Conservation (phyloP, 2,329 filamentous ascomycete species). For the Cercospora zeae-maydis region DNA sequence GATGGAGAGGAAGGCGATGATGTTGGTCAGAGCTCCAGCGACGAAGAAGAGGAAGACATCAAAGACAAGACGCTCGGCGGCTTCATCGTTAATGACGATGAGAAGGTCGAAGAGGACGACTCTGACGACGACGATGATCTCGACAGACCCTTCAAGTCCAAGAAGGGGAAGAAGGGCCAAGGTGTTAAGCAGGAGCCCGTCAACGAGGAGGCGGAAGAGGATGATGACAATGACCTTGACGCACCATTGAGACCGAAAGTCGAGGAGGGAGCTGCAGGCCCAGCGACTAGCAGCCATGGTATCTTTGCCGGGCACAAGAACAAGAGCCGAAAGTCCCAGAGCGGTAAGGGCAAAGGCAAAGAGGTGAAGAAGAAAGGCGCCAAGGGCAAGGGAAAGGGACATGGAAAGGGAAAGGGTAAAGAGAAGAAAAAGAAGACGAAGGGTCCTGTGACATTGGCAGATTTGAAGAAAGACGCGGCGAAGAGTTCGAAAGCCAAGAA, state of each 20-base stretch:
- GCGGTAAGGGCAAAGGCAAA: constrained; percentile 14
- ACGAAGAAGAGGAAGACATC: constrained; percentile 38
- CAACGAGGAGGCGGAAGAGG: not conserved
- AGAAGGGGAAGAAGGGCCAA: constrained; percentile 13
- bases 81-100: constrained; percentile 54
- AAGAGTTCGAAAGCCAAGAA: constrained; percentile 63
- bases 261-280: constrained; percentile 16
- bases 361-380: constrained; percentile 10
- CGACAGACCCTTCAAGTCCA: constrained; percentile 9
- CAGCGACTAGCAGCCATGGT: constrained; percentile 2
- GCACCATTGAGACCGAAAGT: not conserved
- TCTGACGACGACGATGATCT: constrained; percentile 15
- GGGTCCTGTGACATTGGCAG: constrained; percentile 51
- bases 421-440: constrained; percentile 34
- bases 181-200: constrained; percentile 1
- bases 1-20: constrained; percentile 31
- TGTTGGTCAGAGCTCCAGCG: constrained; percentile 42
- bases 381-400: constrained; percentile 13
- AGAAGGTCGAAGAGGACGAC: constrained; percentile 32
- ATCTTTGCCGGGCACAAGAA: constrained; percentile 17
- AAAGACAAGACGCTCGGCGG: constrained; percentile 40
- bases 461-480: constrained; percentile 64
- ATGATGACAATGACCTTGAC: constrained; percentile 9
- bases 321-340: constrained; percentile 16
- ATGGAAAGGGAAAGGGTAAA: constrained; percentile 16